Conservation (phyloP, 345 rosid genomes). For the Eucalyptus sp. region DNA sequence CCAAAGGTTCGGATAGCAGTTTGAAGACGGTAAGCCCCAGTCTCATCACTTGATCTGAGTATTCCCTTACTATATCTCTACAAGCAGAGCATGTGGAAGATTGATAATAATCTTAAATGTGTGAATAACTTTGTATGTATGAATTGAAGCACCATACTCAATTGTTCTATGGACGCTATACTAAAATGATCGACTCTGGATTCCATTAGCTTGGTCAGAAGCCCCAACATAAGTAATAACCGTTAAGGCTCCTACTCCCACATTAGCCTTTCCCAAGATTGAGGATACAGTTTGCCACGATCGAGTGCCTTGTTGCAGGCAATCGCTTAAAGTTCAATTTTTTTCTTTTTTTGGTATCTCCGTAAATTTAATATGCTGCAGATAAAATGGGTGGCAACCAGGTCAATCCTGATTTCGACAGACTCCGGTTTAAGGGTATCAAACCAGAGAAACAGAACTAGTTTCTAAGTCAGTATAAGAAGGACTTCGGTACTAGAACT, state of each 20-base stretch:
- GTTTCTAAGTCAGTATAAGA: neutral
- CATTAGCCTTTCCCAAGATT: neutral
- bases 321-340: neutral
- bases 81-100: neutral
- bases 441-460: neutral
- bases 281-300: neutral
- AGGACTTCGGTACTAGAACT: neutral
- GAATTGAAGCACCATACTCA: neutral
- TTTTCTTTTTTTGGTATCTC: neutral
- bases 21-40: conserved; percentile 5
- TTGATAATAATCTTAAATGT: neutral
- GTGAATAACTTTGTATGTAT: neutral
- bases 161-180: neutral
- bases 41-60: conserved; percentile 11
- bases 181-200: neutral
- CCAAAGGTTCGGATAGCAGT: conserved; percentile 12
- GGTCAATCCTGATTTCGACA: neutral
- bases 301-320: neutral
- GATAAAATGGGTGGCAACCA: neutral
- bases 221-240: neutral
- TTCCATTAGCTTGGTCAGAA: neutral
- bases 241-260: neutral
- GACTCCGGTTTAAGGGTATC: neutral
- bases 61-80: conserved; percentile 22
- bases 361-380: neutral